phyloP scores from a whole-genome alignment of 1,284 basidiomycete species.

The Sporisorium reilianum region DNA sequence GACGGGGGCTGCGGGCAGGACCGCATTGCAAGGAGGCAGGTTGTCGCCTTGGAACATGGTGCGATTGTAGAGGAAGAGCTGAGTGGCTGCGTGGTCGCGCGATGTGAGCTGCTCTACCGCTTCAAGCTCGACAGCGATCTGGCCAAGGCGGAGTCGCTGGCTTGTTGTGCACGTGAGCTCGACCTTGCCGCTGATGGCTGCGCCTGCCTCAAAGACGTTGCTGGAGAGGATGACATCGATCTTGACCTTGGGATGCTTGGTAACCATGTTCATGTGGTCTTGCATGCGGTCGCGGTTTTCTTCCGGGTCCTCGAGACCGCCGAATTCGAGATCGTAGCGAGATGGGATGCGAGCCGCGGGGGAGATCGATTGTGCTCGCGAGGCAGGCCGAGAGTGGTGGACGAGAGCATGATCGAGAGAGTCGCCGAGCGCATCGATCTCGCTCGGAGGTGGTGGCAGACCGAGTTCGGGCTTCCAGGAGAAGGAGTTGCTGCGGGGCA shows the following conservation, averaged over 20 bases:
- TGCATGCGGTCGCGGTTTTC: slow-evolving; percentile 38
- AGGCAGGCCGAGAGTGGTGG: slow-evolving; percentile 17
- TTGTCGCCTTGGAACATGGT: slow-evolving; percentile 64
- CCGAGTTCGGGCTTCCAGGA: slow-evolving; percentile 55
- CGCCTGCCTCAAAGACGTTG: slow-evolving; percentile 59
- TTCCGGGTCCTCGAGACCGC: slow-evolving; percentile 31
- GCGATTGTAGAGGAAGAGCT: slow-evolving; percentile 63
- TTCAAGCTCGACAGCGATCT: slow-evolving; percentile 63
- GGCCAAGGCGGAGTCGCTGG: slow-evolving; percentile 58
- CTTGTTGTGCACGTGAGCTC: slow-evolving; percentile 63
- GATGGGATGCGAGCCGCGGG: slow-evolving; percentile 27
- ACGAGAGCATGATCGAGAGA: slow-evolving; percentile 35
- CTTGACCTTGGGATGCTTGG: slow-evolving; percentile 64
- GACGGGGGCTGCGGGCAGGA: slow-evolving; percentile 56
- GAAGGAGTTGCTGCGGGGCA: slow-evolving; percentile 36
- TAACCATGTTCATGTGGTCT: slow-evolving; percentile 59
- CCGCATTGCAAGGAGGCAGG: slow-evolving; percentile 63
- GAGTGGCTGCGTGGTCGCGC: slow-evolving; percentile 61
- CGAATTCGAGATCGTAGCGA: slow-evolving; percentile 47
- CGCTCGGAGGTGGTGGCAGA: slow-evolving; percentile 55
- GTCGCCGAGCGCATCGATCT: slow-evolving; percentile 43
- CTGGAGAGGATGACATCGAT: slow-evolving; percentile 53
- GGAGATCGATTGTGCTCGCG: slow-evolving; percentile 30
- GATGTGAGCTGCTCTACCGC: slow-evolving; percentile 61
- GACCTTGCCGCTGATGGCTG: slow-evolving; percentile 54